Evolutionary conservation across 208 protist species (phyloP).

Genomic region (Trypanosoma caninum): DNA sequence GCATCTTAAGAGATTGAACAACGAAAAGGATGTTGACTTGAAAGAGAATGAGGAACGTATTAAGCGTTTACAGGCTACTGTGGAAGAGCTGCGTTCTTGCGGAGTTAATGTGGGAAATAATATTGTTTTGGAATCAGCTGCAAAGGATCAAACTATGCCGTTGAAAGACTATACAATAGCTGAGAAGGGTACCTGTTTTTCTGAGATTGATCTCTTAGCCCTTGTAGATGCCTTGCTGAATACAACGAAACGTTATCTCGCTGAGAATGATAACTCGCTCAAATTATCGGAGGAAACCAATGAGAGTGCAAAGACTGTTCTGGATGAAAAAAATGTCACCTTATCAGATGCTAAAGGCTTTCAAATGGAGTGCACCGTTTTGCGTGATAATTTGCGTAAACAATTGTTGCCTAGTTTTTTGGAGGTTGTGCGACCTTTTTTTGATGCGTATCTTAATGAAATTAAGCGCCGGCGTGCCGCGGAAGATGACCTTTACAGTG

Average conservation of each 20-base stretch:
- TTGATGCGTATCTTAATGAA: constrained; percentile 1
- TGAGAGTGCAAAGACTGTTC: neutral
- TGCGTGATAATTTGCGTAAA: neutral
- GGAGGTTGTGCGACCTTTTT: neutral
- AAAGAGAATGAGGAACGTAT: neutral
- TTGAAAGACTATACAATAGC: neutral
- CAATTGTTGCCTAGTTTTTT: neutral
- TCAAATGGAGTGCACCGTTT: neutral
- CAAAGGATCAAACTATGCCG: neutral
- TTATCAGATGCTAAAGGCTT: neutral
- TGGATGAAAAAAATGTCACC: neutral
- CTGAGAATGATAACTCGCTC: no score
- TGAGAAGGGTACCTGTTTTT: neutral
- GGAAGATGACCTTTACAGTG: neutral
- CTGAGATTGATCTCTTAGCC: neutral
- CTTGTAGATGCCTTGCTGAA: neutral
- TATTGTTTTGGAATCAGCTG: neutral
- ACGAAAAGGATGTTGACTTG: constrained; percentile 9
- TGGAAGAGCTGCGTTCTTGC: neutral
- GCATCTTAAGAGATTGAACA: neutral
- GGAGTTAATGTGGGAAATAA: neutral
- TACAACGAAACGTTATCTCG: neutral
- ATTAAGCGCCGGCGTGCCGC: neutral
- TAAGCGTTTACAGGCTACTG: neutral
- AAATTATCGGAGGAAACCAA: neutral